Evolutionary conservation across 352 stramenopile species (phyloP), one percentile per base, ranked within the genome.

Genomic region (Phytophthora tubulina): DNA sequence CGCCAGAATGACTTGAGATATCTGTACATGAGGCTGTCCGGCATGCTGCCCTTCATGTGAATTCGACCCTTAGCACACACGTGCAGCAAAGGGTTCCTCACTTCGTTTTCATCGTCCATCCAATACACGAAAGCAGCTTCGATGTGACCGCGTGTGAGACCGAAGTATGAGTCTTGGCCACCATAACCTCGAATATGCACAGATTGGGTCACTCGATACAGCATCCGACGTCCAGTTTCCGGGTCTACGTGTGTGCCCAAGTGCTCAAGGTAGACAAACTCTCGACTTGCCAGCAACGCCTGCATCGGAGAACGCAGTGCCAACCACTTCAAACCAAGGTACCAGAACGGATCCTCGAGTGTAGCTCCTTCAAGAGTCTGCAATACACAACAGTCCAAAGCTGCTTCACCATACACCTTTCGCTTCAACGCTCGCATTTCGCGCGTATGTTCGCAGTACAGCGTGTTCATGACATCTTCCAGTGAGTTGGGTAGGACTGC

Each of bases 251-350:
- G 80, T 6, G 82, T 86, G 32, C 86, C 86, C 51, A 85, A 79
- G 64, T 91, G 84, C 54, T 94, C 86, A 17, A 94, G 72, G 60
- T 83, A 86, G 6, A 91, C 83, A 52, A 91, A 91, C 62, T 94
- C 86, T 6, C 86, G 82, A 67, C 79, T 84, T 36, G 82, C 76
- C 46, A 91, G 72, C 39, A 94, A 73, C 52, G 76, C 76, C 38
- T 86, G 81, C 38, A 90, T 76, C 4, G 86, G 86, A 27, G 86
- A 91, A 52, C 81, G 81, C 50, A 92, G 33, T n/a, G 84, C 86
- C 55, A 89, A 41, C 86, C 86, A 94, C 78, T 92, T 91, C 46
- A 94, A 74, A 3, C 86, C 83, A 21, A 94, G 27, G 65, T 90
- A 94, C 83, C 82, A 91, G 71, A 92, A 94, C 51, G 86, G 86